Conservation (phyloP, 176 grass and related monocot species). For the Zea luxurians region DNA sequence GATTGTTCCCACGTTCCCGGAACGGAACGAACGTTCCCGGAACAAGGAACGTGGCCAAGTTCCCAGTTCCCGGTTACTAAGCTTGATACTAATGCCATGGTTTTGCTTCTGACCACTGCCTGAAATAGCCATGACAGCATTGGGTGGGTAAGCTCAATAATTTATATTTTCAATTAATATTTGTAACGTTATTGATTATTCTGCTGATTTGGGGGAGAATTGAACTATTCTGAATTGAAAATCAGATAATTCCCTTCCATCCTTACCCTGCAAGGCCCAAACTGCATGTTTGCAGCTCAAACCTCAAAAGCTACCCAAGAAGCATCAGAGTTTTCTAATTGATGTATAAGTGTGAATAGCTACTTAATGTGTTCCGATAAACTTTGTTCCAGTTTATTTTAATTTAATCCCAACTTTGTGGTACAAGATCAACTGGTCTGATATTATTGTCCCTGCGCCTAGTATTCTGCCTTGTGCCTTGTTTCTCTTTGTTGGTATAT, state of each 20-base stretch:
- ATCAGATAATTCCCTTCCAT: neutral
- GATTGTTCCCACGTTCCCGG: no score
- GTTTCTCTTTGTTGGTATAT: neutral
- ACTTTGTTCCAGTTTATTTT: conserved; percentile 4
- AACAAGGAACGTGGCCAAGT: no score
- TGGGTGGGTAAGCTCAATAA: neutral
- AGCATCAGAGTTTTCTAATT: neutral
- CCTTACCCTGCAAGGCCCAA: neutral
- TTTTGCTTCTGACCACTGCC: neutral
- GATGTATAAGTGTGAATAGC: neutral
- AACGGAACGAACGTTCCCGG: no score
- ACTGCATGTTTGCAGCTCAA: neutral
- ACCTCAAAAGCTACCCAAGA: conserved; percentile 10
- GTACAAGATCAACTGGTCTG: neutral
- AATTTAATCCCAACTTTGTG: neutral
- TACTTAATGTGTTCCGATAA: conserved; percentile 1
- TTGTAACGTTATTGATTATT: neutral
- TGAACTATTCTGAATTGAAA: neutral
- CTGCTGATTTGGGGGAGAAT: neutral
- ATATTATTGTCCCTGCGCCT: neutral
- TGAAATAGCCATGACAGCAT: neutral
- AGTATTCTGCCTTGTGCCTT: neutral
- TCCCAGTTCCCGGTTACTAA: no score
- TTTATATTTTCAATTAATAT: neutral
- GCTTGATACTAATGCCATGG: conserved; percentile 6